Base-by-base conservation (phyloP, 805 yeast genomes). In the Suhomyces xylopsoci region DNA sequence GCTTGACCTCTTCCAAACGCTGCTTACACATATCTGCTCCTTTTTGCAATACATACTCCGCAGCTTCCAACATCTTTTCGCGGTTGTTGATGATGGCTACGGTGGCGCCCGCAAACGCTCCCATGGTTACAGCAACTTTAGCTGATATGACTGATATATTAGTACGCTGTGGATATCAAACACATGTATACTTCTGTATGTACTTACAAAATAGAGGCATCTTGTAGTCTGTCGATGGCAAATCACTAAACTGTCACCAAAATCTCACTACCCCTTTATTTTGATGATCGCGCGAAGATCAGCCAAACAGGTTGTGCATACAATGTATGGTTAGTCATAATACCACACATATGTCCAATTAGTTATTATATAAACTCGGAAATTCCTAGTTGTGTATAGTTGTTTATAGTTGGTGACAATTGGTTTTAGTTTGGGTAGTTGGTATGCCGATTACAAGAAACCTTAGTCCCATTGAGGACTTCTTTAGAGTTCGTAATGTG, bases 51-150 rank as follows among this genome's bases (percentile, higher is more conserved):
- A 63, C 32, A 5, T 54, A 41, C 47, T 66, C 77, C 3, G 73
- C 66, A 5, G 60, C 54, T 53, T 69, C 73, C 40, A 66, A 56
- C 6, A 71, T 40, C 41, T 53, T 55, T 44, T 70, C 74, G 55
- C 57, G 62, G 50, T 71, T 69, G 50, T 56, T 60, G 34, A 66
- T 47, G 1, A 68, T 14, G 5, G 76, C 75, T 12, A 70, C 54
- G 9, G 71, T 55, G n/a, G 73, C 74, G 3, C 76, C 76, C 5
- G 64, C 53, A 1, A 70, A 49, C 6, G 73, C 69, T 7, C 76
- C 77, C 3, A 64, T 56, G 19, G 70, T 62, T 7, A 70, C 30
- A 2, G 75, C 75, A 7, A 61, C 51, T 53, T 71, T 71, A 1
- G 70, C 56, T 2, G 75, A 66, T 38, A 38, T 38, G n/a, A 38